A percentile compares a stretch with the other conserved stretches of the same genome.
Evolutionary conservation across 148 eudicot species (phyloP).

Genomic region (Agrostemma githago): DNA sequence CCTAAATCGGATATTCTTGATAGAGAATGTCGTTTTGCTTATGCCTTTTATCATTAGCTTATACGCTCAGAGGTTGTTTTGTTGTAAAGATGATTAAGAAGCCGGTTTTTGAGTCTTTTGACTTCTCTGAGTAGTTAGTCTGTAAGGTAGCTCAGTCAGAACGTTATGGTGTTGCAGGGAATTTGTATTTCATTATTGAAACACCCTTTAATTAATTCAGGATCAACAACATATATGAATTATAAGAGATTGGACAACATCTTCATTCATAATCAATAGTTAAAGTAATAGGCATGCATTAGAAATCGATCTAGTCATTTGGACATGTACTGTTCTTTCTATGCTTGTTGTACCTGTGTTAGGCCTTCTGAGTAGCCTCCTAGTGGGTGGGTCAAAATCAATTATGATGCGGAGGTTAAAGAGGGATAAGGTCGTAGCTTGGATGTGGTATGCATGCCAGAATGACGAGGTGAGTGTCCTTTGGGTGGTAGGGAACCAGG

Average conservation of each 20-base stretch:
- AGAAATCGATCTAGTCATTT: too few species aligned
- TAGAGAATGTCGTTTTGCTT: constrained; percentile 79
- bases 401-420: too few species aligned
- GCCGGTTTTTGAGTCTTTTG: background rate
- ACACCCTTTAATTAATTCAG: background rate
- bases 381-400: too few species aligned
- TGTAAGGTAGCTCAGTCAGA: background rate
- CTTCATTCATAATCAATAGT: background rate
- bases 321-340: too few species aligned
- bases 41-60: constrained; percentile 84
- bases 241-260: background rate
- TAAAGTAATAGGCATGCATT: too few species aligned
- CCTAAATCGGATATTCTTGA: constrained; percentile 71
- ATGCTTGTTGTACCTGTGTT: too few species aligned
- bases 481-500: too few species aligned
- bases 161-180: background rate
- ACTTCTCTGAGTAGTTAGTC: background rate
- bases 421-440: too few species aligned
- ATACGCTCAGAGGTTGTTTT: background rate
- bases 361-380: too few species aligned
- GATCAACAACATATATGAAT: background rate
- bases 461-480: too few species aligned
- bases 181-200: background rate
- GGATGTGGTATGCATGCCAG: too few species aligned
- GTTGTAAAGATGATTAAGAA: background rate